Evolutionary conservation across 176 grass and related monocot species (phyloP), one percentile per base, ranked within the genome.

Genomic region (Oropetium thomaeum): DNA sequence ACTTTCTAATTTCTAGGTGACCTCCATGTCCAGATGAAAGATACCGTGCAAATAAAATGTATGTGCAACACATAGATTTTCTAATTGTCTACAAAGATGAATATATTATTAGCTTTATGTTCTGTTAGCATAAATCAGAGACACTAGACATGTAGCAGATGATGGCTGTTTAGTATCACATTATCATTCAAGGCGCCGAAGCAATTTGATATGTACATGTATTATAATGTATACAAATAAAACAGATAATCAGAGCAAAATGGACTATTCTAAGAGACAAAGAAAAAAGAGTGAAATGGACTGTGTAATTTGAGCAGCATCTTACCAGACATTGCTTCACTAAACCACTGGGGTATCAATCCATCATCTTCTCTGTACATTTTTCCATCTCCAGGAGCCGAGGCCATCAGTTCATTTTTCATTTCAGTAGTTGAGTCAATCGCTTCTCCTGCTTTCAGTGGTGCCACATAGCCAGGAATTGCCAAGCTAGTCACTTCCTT

Each of bases 261-360:
- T 42, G 35, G 35, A 37, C 1, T 7, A 37, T 7, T 37, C 35
- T n/a, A n/a, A n/a, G n/a, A n/a, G n/a, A n/a, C n/a, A n/a, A n/a
- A n/a, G n/a, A n/a, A n/a, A n/a, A 3, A 37, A 37, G 5, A 3
- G 49, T 27, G 7, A 22, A 44, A 30, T 8, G 5, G n/a, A 42
- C 7, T 38, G 32, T 32, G 59, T 0, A 45, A 69, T 34, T 51
- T 67, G 19, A 30, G 31, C 10, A 74, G 29, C 38, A 63, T 70
- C 59, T 85, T 85, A 92, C 90, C 83, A 44, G 90, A 69, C 83
- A 92, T 89, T 45, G 86, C 86, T 92, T 92, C 86, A 69, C 83
- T 85, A 79, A 92, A 92, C 90, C 90, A 92, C 62, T 89, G 90
- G 4, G 83, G 90, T 62, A 89, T 19, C 23, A 88, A 35, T 55